These are phyloP conservation scores for Neospermospora avenae DNA, from an alignment of 2,329 filamentous ascomycete genomes.

Conservation along the genomic window DNA sequence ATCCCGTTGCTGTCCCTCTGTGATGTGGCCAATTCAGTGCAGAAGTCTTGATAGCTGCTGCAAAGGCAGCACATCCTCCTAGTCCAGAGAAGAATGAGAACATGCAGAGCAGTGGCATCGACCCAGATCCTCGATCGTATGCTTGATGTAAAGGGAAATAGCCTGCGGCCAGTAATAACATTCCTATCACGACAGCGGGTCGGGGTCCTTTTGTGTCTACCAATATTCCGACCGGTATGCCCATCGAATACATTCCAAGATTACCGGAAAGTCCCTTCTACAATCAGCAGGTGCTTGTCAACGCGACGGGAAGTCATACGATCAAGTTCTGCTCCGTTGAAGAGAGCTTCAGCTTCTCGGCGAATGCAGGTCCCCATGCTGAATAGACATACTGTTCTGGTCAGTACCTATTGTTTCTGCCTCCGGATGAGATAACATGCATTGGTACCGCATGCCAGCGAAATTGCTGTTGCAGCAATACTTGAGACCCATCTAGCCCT, in stretches of 20 bases:
- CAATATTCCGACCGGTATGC: constrained; percentile 84
- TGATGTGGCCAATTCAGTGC: constrained; percentile 90
- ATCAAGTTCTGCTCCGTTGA: constrained; percentile 94
- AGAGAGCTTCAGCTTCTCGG: constrained; percentile 77
- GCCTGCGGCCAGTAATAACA: constrained; percentile 68
- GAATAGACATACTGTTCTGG: constrained; percentile 84
- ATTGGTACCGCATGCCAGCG: constrained; percentile 90
- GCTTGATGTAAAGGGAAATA: constrained; percentile 85
- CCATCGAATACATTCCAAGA: constrained; percentile 89
- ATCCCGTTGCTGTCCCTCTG: constrained; percentile 89
- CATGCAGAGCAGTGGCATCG: constrained; percentile 66
- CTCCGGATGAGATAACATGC: constrained; percentile 47
- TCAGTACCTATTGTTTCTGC: constrained; percentile 6
- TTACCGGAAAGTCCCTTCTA: constrained; percentile 68
- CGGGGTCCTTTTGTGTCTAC: constrained; percentile 80
- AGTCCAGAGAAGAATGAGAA: constrained; percentile 83
- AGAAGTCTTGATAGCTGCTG: constrained; percentile 78
- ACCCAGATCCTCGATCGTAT: constrained; percentile 64
- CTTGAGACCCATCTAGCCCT: constrained; percentile 76
- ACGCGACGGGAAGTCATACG: constrained; percentile 45
- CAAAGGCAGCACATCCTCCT: constrained; percentile 89
- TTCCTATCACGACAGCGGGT: constrained; percentile 72
- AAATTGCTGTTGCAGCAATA: constrained; percentile 77
- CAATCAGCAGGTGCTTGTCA: constrained; percentile 31
- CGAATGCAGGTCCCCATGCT: constrained; percentile 95